These are phyloP conservation scores for Primulina tabacum DNA, from an alignment of 257 asterid species.

Conservation along the genomic window DNA sequence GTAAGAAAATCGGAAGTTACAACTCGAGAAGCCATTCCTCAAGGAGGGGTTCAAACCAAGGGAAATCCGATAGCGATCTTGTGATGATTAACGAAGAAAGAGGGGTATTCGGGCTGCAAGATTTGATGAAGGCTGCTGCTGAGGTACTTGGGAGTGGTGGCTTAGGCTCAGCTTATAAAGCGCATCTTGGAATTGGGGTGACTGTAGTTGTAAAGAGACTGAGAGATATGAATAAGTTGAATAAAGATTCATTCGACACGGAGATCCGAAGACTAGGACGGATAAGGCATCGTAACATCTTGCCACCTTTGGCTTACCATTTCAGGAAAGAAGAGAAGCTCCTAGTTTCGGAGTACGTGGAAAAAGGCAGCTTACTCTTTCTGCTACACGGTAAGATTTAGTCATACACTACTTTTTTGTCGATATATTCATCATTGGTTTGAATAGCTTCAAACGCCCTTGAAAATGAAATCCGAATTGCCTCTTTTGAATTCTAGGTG, in stretches of 20 bases:
- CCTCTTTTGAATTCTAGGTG: slow-evolving; percentile 47
- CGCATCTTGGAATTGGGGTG: slow-evolving; percentile 57
- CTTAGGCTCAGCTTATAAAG: slow-evolving; percentile 85
- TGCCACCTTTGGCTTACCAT: slow-evolving; percentile 80
- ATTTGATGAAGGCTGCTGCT: slow-evolving; percentile 97
- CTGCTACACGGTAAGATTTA: slow-evolving; percentile 63
- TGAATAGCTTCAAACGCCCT: not conserved
- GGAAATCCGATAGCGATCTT: slow-evolving; percentile 42
- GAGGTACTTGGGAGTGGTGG: slow-evolving; percentile 89
- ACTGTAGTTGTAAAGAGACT: slow-evolving; percentile 86
- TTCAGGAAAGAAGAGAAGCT: slow-evolving; percentile 84
- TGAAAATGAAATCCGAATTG: not conserved
- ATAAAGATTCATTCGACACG: slow-evolving; percentile 55
- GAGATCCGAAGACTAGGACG: slow-evolving; percentile 64
- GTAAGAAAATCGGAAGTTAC: slow-evolving; percentile 32
- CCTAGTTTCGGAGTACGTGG: slow-evolving; percentile 58
- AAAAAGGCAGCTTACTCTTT: slow-evolving; percentile 69
- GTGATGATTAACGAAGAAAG: slow-evolving; percentile 65
- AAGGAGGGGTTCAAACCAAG: slow-evolving; percentile 26
- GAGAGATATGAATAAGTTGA: slow-evolving; percentile 69
- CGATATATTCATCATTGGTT: not conserved
- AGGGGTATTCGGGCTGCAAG: slow-evolving; percentile 66
- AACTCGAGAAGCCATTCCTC: slow-evolving; percentile 33
- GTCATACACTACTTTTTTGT: not conserved
- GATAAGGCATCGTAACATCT: slow-evolving; percentile 53